These are phyloP conservation scores for Mercurialis annua DNA, from an alignment of 345 rosid genomes.

Conservation along the genomic window DNA sequence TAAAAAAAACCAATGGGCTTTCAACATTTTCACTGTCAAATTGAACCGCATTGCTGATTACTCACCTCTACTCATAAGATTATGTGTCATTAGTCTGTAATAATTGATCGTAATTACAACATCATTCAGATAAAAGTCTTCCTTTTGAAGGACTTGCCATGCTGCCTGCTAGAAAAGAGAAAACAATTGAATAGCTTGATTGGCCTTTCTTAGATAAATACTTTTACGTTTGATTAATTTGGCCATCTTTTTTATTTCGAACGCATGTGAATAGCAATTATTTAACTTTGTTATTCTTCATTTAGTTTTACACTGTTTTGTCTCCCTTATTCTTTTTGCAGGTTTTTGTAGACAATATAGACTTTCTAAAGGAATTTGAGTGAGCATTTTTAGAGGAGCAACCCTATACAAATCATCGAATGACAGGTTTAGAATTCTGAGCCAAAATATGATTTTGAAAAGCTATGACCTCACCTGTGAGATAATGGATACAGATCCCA, in stretches of 20 bases:
- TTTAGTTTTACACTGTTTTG: neutral
- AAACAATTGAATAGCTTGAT: no score
- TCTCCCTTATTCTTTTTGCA: conserved; percentile 17
- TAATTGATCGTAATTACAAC: no score
- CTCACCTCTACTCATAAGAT: no score
- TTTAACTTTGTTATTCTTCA: neutral
- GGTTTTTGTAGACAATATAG: conserved; percentile 94
- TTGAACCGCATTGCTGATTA: no score
- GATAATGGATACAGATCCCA: conserved; percentile 8
- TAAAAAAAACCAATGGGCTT: no score
- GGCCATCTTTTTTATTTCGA: neutral
- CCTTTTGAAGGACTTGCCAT: no score
- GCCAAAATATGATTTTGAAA: conserved; percentile 12
- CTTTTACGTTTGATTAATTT: neutral
- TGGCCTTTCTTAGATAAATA: no score
- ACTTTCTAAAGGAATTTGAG: conserved; percentile 85
- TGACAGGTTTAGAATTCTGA: conserved; percentile 5
- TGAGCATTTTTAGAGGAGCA: conserved; percentile 37
- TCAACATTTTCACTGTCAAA: no score
- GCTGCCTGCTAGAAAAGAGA: no score
- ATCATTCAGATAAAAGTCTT: no score
- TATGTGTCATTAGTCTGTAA: no score
- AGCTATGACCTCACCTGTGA: neutral
- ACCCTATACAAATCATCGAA: conserved; percentile 5
- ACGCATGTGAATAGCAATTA: neutral